Percentiles rank a stretch among this genome's conserved stretches.
Conservation (phyloP, 331 rosid genomes). For the Pyracantha coccinea region DNA sequence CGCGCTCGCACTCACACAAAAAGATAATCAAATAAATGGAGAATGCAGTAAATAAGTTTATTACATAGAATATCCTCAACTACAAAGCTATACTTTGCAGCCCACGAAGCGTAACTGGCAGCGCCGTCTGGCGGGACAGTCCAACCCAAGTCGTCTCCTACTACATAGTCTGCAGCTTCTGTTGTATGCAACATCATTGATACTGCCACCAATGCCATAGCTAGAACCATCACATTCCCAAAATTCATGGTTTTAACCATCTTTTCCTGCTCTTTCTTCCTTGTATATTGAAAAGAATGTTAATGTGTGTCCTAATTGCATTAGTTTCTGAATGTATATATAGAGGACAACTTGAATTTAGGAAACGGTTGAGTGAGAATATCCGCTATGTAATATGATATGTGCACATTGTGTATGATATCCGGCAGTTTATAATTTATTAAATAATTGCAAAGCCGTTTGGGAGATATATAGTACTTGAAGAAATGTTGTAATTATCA, state of each 20-base stretch:
- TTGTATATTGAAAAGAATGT: not conserved
- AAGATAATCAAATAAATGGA: not conserved
- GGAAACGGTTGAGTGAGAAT: too few species aligned
- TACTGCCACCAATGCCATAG: not conserved
- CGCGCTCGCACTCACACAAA: not conserved
- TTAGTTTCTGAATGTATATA: too few species aligned
- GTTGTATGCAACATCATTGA: not conserved
- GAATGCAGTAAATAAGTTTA: not conserved
- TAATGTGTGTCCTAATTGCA: too few species aligned
- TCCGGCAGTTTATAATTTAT: too few species aligned
- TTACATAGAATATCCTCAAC: not conserved
- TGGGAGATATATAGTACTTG: too few species aligned
- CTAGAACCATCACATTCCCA: not conserved
- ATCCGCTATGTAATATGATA: too few species aligned
- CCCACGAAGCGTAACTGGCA: not conserved
- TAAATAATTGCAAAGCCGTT: too few species aligned
- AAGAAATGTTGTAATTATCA: too few species aligned
- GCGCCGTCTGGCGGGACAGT: not conserved
- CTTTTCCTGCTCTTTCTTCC: not conserved
- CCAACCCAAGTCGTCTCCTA: constrained; percentile 4
- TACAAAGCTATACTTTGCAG: not conserved
- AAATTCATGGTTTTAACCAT: not conserved
- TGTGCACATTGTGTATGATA: too few species aligned
- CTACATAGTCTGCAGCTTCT: not conserved
- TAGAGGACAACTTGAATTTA: too few species aligned